These are phyloP conservation scores for Scortechinia acanthostroma DNA, from an alignment of 2,329 filamentous ascomycete genomes.

Conservation along the genomic window DNA sequence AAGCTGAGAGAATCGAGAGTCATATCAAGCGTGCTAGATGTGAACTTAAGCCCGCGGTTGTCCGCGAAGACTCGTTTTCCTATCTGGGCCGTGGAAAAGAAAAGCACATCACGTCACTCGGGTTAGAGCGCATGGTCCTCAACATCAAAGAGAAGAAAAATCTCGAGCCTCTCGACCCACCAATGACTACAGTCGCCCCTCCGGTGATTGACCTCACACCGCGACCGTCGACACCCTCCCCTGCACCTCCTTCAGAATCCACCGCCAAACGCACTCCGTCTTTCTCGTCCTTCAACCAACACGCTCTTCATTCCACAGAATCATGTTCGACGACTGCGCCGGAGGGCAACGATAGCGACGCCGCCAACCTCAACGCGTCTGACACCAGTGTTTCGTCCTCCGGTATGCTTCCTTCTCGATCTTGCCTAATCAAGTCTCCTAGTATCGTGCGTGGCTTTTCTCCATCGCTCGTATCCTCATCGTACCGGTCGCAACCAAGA, in stretches of 20 bases:
- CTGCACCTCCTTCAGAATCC: neutral
- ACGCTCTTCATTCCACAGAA: neutral
- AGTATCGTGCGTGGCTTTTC: conserved; percentile 83
- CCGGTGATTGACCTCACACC: neutral
- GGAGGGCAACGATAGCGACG: neutral
- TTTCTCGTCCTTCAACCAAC: neutral
- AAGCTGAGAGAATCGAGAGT: conserved; percentile 47
- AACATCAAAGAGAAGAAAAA: conserved; percentile 83
- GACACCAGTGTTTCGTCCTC: conserved; percentile 5
- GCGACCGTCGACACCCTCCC: neutral
- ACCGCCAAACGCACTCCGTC: neutral
- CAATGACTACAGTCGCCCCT: neutral
- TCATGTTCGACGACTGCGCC: neutral
- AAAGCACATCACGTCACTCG: conserved; percentile 85
- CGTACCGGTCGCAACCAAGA: conserved; percentile 36
- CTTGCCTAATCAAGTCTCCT: conserved; percentile 31
- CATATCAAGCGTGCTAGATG: conserved; percentile 46
- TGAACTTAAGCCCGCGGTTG: conserved; percentile 51
- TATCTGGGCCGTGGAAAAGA: conserved; percentile 68
- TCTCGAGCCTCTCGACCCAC: conserved; percentile 44
- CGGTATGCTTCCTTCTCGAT: conserved; percentile 31
- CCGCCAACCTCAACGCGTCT: neutral
- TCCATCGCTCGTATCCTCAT: conserved; percentile 56
- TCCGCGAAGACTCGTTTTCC: conserved; percentile 64
- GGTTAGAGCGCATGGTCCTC: conserved; percentile 88